phyloP scores from a whole-genome alignment of 805 yeast species.

The Lachancea meyersii region DNA sequence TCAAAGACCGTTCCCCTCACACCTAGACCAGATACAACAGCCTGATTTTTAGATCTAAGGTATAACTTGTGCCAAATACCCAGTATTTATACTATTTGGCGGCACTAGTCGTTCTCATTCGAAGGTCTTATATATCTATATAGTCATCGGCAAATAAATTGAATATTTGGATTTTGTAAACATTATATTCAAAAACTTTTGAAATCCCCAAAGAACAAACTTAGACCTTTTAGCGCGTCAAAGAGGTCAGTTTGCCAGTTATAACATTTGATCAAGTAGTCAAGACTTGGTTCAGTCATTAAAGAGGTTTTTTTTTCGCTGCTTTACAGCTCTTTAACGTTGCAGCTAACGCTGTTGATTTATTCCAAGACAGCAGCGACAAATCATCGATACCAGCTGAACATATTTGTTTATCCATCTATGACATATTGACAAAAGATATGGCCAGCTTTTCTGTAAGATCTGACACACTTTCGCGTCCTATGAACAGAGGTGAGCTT shows the following conservation, averaged over 20 bases:
- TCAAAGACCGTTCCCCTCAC: not conserved
- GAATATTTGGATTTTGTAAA: not conserved
- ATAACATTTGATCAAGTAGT: no score
- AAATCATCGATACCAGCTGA: not conserved
- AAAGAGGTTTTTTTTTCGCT: no score
- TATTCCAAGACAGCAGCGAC: no score
- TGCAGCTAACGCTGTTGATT: no score
- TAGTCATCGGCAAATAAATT: not conserved
- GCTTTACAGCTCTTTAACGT: no score
- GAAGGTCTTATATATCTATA: not conserved
- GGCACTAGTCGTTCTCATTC: no score
- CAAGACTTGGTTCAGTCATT: no score
- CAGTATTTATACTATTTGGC: no score
- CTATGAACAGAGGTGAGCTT: not conserved
- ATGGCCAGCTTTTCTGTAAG: constrained; percentile 8
- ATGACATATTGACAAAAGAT: not conserved
- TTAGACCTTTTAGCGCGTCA: not conserved
- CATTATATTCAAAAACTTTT: not conserved
- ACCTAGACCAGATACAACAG: no score
- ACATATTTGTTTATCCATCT: not conserved
- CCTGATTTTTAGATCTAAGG: no score
- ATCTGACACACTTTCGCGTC: not conserved
- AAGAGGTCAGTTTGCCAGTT: not conserved
- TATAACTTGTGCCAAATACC: no score
- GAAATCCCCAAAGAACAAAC: not conserved